These are phyloP conservation scores for Mesembryanthemum crystallinum DNA, from an alignment of 148 eudicot genomes.

Conservation along the genomic window DNA sequence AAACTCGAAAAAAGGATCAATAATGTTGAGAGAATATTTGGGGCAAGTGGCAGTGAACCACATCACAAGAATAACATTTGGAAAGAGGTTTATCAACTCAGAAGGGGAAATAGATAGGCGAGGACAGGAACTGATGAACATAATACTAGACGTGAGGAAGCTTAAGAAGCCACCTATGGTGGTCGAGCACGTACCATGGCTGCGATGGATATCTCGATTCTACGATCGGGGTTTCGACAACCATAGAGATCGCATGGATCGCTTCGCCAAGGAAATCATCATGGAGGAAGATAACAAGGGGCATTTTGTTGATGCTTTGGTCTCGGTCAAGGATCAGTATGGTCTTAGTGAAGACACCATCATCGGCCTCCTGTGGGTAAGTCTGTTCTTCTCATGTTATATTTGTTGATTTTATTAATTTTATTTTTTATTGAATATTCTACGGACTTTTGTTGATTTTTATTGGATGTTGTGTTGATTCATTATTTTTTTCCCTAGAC, in stretches of 20 bases:
- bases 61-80: conserved; percentile 18
- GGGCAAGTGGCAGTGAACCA: conserved; percentile 15
- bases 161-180: conserved; percentile 12
- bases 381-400: background rate
- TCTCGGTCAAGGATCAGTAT: conserved; percentile 26
- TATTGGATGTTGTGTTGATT: too few relatives aligned
- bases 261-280: conserved; percentile 13
- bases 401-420: background rate
- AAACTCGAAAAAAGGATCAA: background rate
- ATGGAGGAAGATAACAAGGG: background rate
- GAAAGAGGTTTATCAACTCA: conserved; percentile 17
- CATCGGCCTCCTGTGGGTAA: conserved; percentile 29
- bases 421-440: too few relatives aligned
- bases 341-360: conserved; percentile 31
- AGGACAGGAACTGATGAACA: conserved; percentile 14
- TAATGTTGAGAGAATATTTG: conserved; percentile 12
- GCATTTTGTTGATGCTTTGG: conserved; percentile 29
- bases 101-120: conserved; percentile 5
- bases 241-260: conserved; percentile 3
- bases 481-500: too few relatives aligned
- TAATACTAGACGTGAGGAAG: conserved; percentile 8
- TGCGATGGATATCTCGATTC: conserved; percentile 1
- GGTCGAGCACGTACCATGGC: conserved; percentile 10
- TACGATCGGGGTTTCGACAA: background rate
- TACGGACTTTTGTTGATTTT: too few relatives aligned